A percentile compares a stretch with the other conserved stretches of the same genome.
Conservation (phyloP, 75 land plant species). For the Picea glauca region DNA sequence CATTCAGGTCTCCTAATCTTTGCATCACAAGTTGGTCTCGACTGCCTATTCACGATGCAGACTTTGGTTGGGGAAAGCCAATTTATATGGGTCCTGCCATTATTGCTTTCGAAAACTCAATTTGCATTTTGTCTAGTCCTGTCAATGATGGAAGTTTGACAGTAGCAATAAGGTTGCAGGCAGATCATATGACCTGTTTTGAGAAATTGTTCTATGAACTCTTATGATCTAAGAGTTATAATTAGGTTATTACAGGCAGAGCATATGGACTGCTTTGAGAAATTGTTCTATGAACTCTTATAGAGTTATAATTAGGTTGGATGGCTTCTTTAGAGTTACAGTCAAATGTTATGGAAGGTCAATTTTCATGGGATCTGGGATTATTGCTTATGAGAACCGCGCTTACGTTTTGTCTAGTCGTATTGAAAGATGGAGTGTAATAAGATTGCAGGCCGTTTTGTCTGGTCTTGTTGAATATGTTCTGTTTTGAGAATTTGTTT, state of each 20-base stretch:
- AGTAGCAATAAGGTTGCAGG: conserved; percentile 45
- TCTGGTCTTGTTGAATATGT: no score
- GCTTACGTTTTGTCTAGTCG: no score
- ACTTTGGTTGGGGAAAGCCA: conserved; percentile 80
- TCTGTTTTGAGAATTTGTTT: no score
- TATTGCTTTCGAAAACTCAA: conserved; percentile 45
- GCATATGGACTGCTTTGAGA: conserved; percentile 51
- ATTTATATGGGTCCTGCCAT: conserved; percentile 53
- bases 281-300: conserved; percentile 31
- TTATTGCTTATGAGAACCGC: no score
- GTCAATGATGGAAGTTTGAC: conserved; percentile 55
- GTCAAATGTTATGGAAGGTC: no score
- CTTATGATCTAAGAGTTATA: neutral
- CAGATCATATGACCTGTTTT: conserved; percentile 56
- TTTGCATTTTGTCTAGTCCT: conserved; percentile 49
- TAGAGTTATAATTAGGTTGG: no score
- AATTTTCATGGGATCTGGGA: no score
- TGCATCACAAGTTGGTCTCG: conserved; percentile 59
- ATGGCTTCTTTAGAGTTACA: no score
- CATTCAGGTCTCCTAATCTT: conserved; percentile 59
- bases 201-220: conserved; percentile 33
- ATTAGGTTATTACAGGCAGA: conserved; percentile 22
- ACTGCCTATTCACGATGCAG: conserved; percentile 63
- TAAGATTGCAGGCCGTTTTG: no score
- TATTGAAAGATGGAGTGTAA: no score